These are phyloP conservation scores for Colletotrichum cordylinicola DNA, from an alignment of 2,329 filamentous ascomycete genomes.

Conservation along the genomic window DNA sequence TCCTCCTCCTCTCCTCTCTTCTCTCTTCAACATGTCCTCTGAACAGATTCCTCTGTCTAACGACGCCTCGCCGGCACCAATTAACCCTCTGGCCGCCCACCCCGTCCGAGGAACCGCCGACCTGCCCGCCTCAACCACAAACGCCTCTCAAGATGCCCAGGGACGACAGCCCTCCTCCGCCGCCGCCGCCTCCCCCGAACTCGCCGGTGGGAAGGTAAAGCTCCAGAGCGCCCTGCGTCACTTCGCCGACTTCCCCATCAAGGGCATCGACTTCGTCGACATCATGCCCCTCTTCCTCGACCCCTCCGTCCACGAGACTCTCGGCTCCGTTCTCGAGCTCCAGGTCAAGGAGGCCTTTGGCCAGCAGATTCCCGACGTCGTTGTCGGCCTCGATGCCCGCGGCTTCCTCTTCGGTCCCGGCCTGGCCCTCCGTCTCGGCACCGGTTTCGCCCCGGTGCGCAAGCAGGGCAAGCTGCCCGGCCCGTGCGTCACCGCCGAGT, in stretches of 20 bases:
- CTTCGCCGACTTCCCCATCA: slow-evolving; percentile 89
- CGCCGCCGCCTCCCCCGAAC: slow-evolving; percentile 67
- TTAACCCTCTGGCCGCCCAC: slow-evolving; percentile 36
- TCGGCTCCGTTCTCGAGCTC: slow-evolving; percentile 85
- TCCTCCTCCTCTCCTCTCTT: slow-evolving; percentile 30
- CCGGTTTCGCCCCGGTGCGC: slow-evolving; percentile 89
- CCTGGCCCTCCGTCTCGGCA: slow-evolving; percentile 81
- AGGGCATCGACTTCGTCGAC: slow-evolving; percentile 95
- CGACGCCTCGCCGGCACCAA: slow-evolving; percentile 25
- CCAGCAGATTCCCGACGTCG: slow-evolving; percentile 76
- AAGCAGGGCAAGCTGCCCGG: slow-evolving; percentile 97
- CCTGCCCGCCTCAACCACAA: slow-evolving; percentile 33
- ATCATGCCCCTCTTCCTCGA: slow-evolving; percentile 96
- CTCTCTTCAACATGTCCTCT: slow-evolving; percentile 39
- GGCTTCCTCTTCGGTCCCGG: slow-evolving; percentile 95
- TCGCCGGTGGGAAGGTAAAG: slow-evolving; percentile 73
- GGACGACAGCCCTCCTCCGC: slow-evolving; percentile 67
- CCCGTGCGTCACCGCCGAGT: slow-evolving; percentile 82
- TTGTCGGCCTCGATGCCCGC: slow-evolving; percentile 91
- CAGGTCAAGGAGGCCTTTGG: slow-evolving; percentile 72
- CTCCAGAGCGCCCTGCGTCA: slow-evolving; percentile 78
- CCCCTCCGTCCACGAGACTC: slow-evolving; percentile 72
- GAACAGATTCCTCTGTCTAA: slow-evolving; percentile 20
- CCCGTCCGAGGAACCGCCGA: slow-evolving; percentile 27
- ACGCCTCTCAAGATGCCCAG: slow-evolving; percentile 60